Evolutionary conservation across 306 rosid species (phyloP).

Genomic region (Prunus armeniaca): DNA sequence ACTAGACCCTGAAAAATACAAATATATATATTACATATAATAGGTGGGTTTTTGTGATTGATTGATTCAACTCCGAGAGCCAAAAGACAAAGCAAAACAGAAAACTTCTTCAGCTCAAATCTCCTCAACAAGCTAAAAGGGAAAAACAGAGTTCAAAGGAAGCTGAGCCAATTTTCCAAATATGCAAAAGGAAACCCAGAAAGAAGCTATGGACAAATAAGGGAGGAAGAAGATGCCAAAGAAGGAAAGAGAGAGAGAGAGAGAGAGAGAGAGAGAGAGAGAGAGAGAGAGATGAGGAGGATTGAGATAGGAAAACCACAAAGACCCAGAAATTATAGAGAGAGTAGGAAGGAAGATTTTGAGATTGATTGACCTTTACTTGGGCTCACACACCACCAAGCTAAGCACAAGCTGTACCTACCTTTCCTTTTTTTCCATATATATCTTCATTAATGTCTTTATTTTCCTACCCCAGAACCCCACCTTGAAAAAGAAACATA

Average conservation of each 20-base stretch:
- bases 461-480: background rate
- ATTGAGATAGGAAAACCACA: background rate
- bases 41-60: slow-evolving; percentile 6
- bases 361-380: slow-evolving; percentile 13
- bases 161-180: slow-evolving; percentile 5
- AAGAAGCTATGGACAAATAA: background rate
- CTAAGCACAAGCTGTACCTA: background rate
- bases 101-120: background rate
- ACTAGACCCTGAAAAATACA: background rate
- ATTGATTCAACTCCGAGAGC: background rate
- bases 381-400: background rate
- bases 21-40: background rate
- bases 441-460: background rate
- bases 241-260: background rate
- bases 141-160: background rate
- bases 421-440: slow-evolving; percentile 22
- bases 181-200: background rate
- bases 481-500: slow-evolving; percentile 15
- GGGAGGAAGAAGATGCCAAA: slow-evolving; percentile 4
- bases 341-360: background rate
- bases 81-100: background rate
- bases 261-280: background rate
- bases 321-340: background rate
- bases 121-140: slow-evolving; percentile 4
- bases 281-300: background rate